phyloP scores from a whole-genome alignment of 371 early-diverging fungal species.

The Lichtheimia hyalospora region DNA sequence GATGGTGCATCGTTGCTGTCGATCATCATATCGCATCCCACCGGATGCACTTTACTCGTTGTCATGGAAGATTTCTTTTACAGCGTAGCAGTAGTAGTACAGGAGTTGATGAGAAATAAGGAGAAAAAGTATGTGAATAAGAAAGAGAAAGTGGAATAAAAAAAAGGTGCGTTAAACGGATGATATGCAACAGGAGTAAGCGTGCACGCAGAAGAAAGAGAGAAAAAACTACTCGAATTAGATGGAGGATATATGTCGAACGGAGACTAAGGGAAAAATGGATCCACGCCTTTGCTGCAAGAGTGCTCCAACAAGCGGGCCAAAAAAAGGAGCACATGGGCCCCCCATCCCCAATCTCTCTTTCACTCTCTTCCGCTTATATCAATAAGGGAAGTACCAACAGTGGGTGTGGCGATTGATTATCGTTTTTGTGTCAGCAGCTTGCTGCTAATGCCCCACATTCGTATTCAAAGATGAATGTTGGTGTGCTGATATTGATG shows the following conservation, averaged over 20 bases:
- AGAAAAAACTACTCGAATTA: background rate
- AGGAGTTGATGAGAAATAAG: slow-evolving; percentile 9
- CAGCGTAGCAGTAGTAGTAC: slow-evolving; percentile 9
- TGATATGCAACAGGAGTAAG: background rate
- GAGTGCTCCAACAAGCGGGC: background rate
- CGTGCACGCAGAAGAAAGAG: background rate
- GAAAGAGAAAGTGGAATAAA: slow-evolving; percentile 6
- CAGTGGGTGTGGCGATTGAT: background rate
- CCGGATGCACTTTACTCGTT: slow-evolving; percentile 9
- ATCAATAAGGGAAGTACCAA: background rate
- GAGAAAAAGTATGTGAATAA: slow-evolving; percentile 7
- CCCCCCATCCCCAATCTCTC: no score
- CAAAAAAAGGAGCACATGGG: background rate
- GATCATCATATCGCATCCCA: slow-evolving; percentile 12
- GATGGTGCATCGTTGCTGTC: slow-evolving; percentile 7
- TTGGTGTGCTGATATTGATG: no score
- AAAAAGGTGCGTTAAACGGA: slow-evolving; percentile 3
- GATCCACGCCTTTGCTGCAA: background rate
- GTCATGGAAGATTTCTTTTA: slow-evolving; percentile 19
- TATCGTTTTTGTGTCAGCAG: background rate
- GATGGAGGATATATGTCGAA: background rate
- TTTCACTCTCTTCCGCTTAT: background rate
- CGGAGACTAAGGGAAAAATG: background rate
- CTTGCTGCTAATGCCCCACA: no score
- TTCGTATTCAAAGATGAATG: no score